Conservation (phyloP, 2,329 filamentous ascomycete species). For the Alternaria sp. region DNA sequence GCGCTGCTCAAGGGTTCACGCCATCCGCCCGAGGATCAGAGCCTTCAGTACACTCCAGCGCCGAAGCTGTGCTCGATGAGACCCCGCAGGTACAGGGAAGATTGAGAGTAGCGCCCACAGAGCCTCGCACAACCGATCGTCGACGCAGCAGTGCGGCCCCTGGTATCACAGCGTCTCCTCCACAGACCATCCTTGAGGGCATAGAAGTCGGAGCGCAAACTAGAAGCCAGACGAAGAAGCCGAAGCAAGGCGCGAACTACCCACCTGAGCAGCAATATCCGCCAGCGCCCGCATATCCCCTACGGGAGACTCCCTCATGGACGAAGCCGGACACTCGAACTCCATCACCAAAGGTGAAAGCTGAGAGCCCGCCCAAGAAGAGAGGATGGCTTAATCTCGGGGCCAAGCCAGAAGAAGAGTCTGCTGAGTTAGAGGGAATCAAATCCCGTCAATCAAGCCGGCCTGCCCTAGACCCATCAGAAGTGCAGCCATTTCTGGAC, state of each 20-base stretch:
- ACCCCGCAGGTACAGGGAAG: not conserved
- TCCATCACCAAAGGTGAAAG: constrained; percentile 16
- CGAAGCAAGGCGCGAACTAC: constrained; percentile 13
- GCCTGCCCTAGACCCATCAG: constrained; percentile 6
- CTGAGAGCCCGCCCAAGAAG: constrained; percentile 11
- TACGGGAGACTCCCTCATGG: constrained; percentile 31
- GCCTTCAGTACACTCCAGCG: not conserved
- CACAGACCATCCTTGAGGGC: constrained; percentile 1
- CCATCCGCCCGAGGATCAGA: constrained; percentile 9
- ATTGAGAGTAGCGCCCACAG: not conserved
- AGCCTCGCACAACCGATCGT: not conserved
- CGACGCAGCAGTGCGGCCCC: not conserved
- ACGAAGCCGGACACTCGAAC: constrained; percentile 23
- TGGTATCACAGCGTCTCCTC: constrained; percentile 17
- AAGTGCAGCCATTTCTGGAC: constrained; percentile 25
- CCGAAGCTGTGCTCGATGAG: not conserved
- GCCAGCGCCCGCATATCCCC: constrained; percentile 32
- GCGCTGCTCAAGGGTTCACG: constrained; percentile 16
- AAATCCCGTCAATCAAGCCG: constrained; percentile 3
- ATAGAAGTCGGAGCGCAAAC: not conserved
- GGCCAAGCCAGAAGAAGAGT: constrained; percentile 16
- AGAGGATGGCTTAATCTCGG: constrained; percentile 15
- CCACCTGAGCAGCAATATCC: constrained; percentile 30
- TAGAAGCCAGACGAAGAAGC: constrained; percentile 6
- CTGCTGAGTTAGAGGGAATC: not conserved